Base-by-base conservation (phyloP, 2,329 filamentous ascomycete species). In the Sarocladiaceae sp. region DNA sequence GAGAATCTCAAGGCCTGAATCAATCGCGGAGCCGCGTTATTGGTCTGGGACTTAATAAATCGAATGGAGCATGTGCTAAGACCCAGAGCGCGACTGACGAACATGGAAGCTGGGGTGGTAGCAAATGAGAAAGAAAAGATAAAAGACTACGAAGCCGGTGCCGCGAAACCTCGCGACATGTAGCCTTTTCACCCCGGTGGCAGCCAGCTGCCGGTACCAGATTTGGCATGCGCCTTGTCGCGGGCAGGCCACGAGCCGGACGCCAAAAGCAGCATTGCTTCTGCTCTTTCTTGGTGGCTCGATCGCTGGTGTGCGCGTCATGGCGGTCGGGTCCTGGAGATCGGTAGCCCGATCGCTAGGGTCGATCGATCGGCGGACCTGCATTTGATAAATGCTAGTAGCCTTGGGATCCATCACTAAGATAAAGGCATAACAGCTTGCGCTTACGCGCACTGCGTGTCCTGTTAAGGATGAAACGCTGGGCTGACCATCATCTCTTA, bases 291-390 rank as follows among this genome's bases (percentile, higher is more conserved):
- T 9, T 9, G 33, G 33, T 15, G 37, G 24, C 13, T 7, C 29
- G 44, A 45, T 50, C 60, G 62, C 64, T 64, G 50, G 51, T 45
- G 53, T 53, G 50, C 52, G 51, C 53, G 56, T 58, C 51, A 62
- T 61, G 47, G 52, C 35, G 49, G 51, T n/a, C n/a, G n/a, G n/a
- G n/a, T 45, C 50, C 48, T 53, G 46, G 47, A 49, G 60, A 64
- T 64, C 61, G 59, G 23, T 31, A 21, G 20, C n/a, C 26, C 16
- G 19, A 33, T 23, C 26, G 20, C 18, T 12, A 21, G 16, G 11
- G 40, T 9, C 44, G 33, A 40, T 34, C 21, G 44, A 44, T 44
- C 42, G 42, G 27, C 3, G 13, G n/a, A n/a, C n/a, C n/a, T n/a
- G n/a, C n/a, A n/a, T n/a, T n/a, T n/a, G n/a, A n/a, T n/a, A n/a